phyloP scores from a whole-genome alignment of 2,329 filamentous ascomycete species.

The Xylaria sp. region DNA sequence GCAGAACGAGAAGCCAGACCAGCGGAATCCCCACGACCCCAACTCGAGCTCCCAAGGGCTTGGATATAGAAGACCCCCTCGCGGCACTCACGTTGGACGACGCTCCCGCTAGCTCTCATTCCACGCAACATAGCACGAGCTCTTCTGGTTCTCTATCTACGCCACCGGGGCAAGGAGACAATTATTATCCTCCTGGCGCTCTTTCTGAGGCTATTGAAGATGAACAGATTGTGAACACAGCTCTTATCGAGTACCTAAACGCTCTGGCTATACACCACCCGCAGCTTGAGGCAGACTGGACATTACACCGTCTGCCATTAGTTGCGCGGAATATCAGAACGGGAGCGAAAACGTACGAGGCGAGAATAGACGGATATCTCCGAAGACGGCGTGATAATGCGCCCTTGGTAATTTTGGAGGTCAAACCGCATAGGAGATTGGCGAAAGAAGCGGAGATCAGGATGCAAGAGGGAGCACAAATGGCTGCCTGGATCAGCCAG shows the following conservation, averaged over 20 bases:
- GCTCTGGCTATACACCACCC: conserved; percentile 12
- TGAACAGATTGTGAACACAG: conserved; percentile 28
- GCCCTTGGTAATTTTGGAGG: conserved; percentile 4
- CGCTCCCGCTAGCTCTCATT: too few species aligned
- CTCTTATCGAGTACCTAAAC: conserved; percentile 27
- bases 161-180: background rate
- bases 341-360: conserved; percentile 11
- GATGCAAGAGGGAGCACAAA: conserved; percentile 28
- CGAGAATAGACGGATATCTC: conserved; percentile 25
- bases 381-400: background rate
- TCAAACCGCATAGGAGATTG: background rate
- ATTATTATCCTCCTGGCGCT: background rate
- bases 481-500: conserved; percentile 23
- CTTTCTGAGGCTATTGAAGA: conserved; percentile 4
- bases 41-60: background rate
- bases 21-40: background rate
- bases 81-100: too few species aligned
- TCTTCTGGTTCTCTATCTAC: background rate
- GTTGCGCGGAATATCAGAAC: background rate
- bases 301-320: background rate
- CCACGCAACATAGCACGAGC: too few species aligned
- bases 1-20: background rate
- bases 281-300: conserved; percentile 14
- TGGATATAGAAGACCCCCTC: too few species aligned
- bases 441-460: background rate